Evolutionary conservation across 805 yeast genomes (phyloP).

Genomic region (Saccharomycopsis sp.): DNA sequence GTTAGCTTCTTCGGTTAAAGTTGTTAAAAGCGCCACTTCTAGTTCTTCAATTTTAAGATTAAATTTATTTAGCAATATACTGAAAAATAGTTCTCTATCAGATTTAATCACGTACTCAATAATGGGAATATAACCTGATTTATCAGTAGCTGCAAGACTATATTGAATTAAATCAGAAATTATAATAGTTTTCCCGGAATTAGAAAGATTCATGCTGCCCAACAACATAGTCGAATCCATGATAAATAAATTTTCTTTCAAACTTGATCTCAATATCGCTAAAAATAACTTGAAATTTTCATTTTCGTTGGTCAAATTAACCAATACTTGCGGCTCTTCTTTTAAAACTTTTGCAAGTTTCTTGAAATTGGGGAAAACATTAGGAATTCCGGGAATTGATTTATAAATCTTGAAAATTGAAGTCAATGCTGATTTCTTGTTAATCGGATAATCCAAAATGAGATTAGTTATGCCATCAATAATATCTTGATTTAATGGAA

Average conservation of each 20-base stretch:
- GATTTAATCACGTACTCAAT: conserved; percentile 16
- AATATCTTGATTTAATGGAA: conserved; percentile 50
- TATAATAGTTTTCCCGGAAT: conserved; percentile 25
- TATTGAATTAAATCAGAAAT: conserved; percentile 38
- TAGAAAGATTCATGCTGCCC: conserved; percentile 21
- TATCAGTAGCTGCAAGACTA: conserved; percentile 23
- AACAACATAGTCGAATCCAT: not conserved
- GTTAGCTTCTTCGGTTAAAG: conserved; percentile 37
- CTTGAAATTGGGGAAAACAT: not conserved
- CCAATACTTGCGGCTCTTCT: conserved; percentile 1
- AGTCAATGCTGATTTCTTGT: conserved; percentile 37
- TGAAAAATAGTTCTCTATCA: conserved; percentile 34
- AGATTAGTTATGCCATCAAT: conserved; percentile 56
- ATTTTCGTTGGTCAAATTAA: conserved; percentile 1
- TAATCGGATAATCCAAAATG: conserved; percentile 40
- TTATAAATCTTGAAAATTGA: conserved; percentile 44
- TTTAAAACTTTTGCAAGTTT: not conserved
- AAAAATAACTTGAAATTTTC: conserved; percentile 9
- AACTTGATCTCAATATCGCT: conserved; percentile 9
- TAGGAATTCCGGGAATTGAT: conserved; percentile 30
- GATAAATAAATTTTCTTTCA: not conserved
- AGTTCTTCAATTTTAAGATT: conserved; percentile 37
- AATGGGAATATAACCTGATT: not conserved
- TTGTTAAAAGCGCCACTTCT: conserved; percentile 64
- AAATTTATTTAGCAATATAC: conserved; percentile 29